phyloP scores from a whole-genome alignment of 345 rosid genomes.

The Sisymbrium irio region DNA sequence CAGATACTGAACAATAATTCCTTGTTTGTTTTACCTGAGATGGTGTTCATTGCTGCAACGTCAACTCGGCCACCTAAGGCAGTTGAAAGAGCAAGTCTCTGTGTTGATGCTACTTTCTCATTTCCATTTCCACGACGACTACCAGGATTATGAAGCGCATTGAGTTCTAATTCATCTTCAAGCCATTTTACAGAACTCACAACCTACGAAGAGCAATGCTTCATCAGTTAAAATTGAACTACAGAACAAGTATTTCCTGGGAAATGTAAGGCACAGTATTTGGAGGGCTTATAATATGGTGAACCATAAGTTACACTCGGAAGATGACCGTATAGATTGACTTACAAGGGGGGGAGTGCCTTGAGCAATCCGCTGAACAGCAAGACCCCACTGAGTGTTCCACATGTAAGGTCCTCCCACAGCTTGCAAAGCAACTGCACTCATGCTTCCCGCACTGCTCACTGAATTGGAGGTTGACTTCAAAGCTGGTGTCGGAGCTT shows the following conservation, averaged over 20 bases:
- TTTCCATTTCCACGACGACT: slow-evolving; percentile 92
- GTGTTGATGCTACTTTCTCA: slow-evolving; percentile 88
- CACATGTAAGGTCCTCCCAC: slow-evolving; percentile 98
- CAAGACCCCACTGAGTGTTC: slow-evolving; percentile 74
- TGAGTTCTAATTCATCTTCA: slow-evolving; percentile 97
- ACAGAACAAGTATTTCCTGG: slow-evolving; percentile 10
- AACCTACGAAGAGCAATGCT: slow-evolving; percentile 50
- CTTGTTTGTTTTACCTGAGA: slow-evolving; percentile 63
- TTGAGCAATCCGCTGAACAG: slow-evolving; percentile 89
- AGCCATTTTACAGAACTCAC: slow-evolving; percentile 99
- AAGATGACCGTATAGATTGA: slow-evolving; percentile 31
- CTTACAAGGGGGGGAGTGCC: slow-evolving; percentile 99
- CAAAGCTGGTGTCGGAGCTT: slow-evolving; percentile 45
- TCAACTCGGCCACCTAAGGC: slow-evolving; percentile 96
- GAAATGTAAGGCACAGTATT: background rate
- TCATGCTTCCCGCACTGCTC: slow-evolving; percentile 75
- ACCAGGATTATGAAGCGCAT: slow-evolving; percentile 92
- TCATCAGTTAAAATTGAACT: background rate
- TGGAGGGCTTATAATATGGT: background rate
- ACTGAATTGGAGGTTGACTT: slow-evolving; percentile 72
- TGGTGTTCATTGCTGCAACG: slow-evolving; percentile 79
- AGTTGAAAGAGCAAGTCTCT: slow-evolving; percentile 86
- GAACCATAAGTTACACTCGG: slow-evolving; percentile 18
- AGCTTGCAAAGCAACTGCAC: slow-evolving; percentile 78
- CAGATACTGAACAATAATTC: background rate